Evolutionary conservation across 2,329 filamentous ascomycete genomes (phyloP).

Genomic region (Calonectria multiphialidica): DNA sequence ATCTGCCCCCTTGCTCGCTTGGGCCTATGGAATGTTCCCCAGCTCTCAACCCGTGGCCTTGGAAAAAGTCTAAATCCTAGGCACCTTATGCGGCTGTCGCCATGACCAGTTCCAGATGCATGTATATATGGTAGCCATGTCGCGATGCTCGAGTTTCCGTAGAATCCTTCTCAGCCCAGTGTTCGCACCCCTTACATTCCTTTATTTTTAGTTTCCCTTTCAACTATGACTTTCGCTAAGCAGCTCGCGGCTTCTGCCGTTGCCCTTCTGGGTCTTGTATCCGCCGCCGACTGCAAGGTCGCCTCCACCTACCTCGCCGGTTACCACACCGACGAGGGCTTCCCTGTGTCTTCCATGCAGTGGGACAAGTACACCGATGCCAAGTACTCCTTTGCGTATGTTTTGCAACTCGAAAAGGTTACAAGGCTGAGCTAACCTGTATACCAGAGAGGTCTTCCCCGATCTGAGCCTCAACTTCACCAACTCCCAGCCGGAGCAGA

Average conservation of each 20-base stretch:
- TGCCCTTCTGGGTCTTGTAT: neutral
- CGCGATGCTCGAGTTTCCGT: neutral
- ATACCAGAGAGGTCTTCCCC: constrained; percentile 25
- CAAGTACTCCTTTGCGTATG: constrained; percentile 40
- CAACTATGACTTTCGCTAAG: neutral
- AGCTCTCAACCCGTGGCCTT: neutral
- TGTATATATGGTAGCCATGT: constrained; percentile 1
- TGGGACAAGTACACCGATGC: constrained; percentile 38
- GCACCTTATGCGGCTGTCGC: neutral
- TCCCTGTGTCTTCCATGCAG: constrained; percentile 31
- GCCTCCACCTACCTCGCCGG: constrained; percentile 39
- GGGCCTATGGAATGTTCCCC: neutral
- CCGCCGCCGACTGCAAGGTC: constrained; percentile 17
- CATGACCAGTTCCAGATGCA: neutral
- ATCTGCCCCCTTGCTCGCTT: neutral
- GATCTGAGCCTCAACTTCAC: constrained; percentile 33
- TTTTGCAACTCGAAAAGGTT: neutral
- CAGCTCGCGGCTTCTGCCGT: neutral
- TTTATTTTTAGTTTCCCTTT: neutral
- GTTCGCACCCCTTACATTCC: constrained; percentile 7
- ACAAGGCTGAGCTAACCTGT: neutral
- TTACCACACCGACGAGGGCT: constrained; percentile 35
- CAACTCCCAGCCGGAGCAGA: constrained; percentile 19
- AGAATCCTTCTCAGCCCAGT: constrained; percentile 1
- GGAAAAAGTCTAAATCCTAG: neutral